A percentile compares a stretch with the other conserved stretches of the same genome.
These are phyloP conservation scores for Hibiscus trionum DNA, from an alignment of 345 rosid genomes.

Conservation along the genomic window DNA sequence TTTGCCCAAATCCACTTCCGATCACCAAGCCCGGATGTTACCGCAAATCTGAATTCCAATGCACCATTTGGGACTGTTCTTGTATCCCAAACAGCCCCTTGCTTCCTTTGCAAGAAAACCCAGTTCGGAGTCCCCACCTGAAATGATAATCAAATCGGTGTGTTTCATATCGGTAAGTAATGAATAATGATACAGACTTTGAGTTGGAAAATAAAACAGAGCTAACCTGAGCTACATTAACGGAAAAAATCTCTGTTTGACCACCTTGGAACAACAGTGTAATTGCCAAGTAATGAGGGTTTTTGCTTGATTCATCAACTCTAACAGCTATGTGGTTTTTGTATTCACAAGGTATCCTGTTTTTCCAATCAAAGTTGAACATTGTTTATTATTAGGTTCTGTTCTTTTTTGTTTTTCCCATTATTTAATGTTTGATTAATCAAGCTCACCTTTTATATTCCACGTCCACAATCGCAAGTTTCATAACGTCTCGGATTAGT, in stretches of 20 bases:
- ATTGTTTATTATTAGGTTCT: neutral
- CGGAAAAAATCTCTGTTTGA: neutral
- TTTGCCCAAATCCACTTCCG: constrained; percentile 44
- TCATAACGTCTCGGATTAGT: constrained; percentile 35
- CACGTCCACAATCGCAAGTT: constrained; percentile 53
- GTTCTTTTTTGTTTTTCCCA: neutral
- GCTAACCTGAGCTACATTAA: constrained; percentile 18
- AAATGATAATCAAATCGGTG: too few species aligned
- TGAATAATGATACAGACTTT: too few species aligned
- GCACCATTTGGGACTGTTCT: constrained; percentile 62
- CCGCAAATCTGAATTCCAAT: constrained; percentile 44
- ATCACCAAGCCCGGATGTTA: too few species aligned
- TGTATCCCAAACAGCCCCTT: constrained; percentile 80
- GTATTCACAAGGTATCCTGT: neutral
- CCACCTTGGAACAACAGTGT: neutral
- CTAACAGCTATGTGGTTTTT: too few species aligned
- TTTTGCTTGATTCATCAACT: neutral
- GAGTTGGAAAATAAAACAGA: too few species aligned
- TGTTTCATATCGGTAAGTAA: too few species aligned
- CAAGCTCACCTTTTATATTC: constrained; percentile 61
- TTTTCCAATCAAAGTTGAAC: neutral
- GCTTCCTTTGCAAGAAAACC: constrained; percentile 59
- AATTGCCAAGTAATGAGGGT: neutral
- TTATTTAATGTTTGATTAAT: neutral
- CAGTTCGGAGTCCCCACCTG: constrained; percentile 39